Conservation (phyloP, 495 filamentous ascomycete species). For the Penicillium alfredii region DNA sequence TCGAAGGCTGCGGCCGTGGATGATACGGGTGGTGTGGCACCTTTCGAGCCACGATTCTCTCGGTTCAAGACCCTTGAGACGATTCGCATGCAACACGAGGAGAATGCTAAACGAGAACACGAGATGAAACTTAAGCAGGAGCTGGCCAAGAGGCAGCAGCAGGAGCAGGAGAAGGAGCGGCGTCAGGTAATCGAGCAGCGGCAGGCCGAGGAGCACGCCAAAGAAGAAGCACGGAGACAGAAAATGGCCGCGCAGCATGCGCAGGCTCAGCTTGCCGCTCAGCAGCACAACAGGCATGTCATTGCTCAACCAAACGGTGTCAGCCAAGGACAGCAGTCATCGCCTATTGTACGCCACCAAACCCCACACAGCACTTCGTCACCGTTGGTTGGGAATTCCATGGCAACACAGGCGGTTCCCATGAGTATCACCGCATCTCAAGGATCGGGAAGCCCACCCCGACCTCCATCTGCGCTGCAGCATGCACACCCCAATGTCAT, state of each 20-base stretch:
- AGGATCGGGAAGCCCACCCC: constrained; percentile 67
- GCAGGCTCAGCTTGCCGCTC: constrained; percentile 44
- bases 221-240: constrained; percentile 39
- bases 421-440: constrained; percentile 78
- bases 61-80: constrained; percentile 83
- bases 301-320: constrained; percentile 52
- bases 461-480: constrained; percentile 72
- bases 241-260: constrained; percentile 44
- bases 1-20: constrained; percentile 64
- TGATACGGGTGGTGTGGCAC: constrained; percentile 58
- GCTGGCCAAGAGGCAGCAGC: constrained; percentile 42
- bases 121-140: constrained; percentile 59
- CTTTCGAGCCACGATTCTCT: constrained; percentile 83
- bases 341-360: constrained; percentile 70
- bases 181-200: constrained; percentile 39
- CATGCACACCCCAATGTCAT: constrained; percentile 63
- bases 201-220: constrained; percentile 46
- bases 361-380: constrained; percentile 76
- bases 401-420: constrained; percentile 51
- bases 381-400: constrained; percentile 58
- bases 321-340: constrained; percentile 67
- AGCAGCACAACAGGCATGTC: constrained; percentile 42
- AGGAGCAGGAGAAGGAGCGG: constrained; percentile 41
- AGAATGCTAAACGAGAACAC: constrained; percentile 55
- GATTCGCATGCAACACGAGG: constrained; percentile 71